Conservation (phyloP, 257 asterid species). For the Asclepias syriaca region DNA sequence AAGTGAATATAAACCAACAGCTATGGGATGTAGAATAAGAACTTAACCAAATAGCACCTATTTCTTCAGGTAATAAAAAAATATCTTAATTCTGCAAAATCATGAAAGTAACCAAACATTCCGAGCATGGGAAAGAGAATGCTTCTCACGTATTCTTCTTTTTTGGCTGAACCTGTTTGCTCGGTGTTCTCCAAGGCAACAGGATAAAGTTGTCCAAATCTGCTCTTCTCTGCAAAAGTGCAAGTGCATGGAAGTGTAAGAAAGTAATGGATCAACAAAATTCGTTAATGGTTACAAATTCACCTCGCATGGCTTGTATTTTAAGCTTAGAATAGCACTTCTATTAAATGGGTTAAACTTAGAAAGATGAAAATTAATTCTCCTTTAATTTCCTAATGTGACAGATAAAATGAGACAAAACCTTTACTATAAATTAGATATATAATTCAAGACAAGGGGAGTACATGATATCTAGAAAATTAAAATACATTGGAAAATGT, state of each 20-base stretch:
- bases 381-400: background rate
- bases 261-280: background rate
- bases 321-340: background rate
- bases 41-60: background rate
- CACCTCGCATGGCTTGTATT: background rate
- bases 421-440: background rate
- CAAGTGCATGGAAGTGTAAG: background rate
- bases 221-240: conserved; percentile 36
- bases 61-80: background rate
- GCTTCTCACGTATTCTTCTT: conserved; percentile 52
- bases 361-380: too few species aligned
- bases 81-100: background rate
- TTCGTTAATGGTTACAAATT: background rate
- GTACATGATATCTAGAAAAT: background rate
- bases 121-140: conserved; percentile 12
- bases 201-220: conserved; percentile 29
- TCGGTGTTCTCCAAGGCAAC: conserved; percentile 34
- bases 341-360: background rate
- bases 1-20: background rate
- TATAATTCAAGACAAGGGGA: too few species aligned
- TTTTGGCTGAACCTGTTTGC: conserved; percentile 31
- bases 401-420: too few species aligned
- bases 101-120: background rate
- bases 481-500: background rate
- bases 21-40: background rate